Base-by-base conservation (phyloP, 2,329 filamentous ascomycete genomes). In the Aspergillus neoniger region DNA sequence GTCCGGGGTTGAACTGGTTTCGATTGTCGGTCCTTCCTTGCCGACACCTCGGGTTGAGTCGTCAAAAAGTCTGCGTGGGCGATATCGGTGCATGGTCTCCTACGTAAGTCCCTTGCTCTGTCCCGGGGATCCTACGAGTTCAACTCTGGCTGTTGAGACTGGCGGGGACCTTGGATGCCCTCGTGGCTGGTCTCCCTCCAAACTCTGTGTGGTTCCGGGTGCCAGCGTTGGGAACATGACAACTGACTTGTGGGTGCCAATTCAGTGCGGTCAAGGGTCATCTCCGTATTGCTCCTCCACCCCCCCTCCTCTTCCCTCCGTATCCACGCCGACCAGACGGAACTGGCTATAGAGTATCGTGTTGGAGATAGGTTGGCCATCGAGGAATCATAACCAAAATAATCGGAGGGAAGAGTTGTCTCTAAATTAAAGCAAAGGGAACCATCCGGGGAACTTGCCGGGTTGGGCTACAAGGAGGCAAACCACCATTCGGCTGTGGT, bases 401-500 rank as follows among this genome's bases (percentile, higher is more conserved):
- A 66, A 62, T n/a, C 53, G 56, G 59, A 55, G 43, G 25, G 39
- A 47, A 30, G 36, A 1, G n/a, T 53, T 41, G 8, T 39, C 17
- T 23, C n/a, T 23, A 41, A 25, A 23, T 25, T 19, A 17, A 36
- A 53, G 32, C 39, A 55, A 55, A 52, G 15, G 28, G 19, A 36
- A 21, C 25, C 12, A 51, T 30, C 50, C 47, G 32, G 43, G 36
- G 52, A 36, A 55, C 30, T 48, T 17, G 39, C 44, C 51, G 52
- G 59, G 41, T 39, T 62, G 54, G 62, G 56, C 43, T 58, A 25
- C 30, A 9, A 23, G 55, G 43, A 57, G 36, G 52, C 57, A 61
- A 60, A 57, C 62, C 63, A 60, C 61, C 64, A 60, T 59, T 63
- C 54, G 69, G 64, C 66, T 66, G 70, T 69, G 68, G 70, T 65